Percentiles rank a stretch among this genome's conserved stretches.
These are phyloP conservation scores for Pseudopediastrum boryanum DNA, from an alignment of 139 green algal species.

Conservation along the genomic window DNA sequence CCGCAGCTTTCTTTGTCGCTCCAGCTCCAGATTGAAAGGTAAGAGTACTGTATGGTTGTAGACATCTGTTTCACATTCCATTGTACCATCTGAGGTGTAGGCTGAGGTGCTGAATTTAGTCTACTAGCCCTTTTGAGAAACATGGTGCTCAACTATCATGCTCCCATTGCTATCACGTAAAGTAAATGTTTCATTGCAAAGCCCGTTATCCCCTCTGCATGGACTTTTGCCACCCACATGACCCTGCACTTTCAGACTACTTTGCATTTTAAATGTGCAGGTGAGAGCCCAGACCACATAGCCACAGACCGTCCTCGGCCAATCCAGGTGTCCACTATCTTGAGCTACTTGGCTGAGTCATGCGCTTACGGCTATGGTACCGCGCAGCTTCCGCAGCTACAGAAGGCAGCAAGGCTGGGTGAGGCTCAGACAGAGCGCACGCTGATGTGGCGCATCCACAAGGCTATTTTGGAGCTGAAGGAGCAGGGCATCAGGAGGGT, in stretches of 20 bases:
- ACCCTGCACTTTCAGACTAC: not conserved
- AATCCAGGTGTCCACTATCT: conserved; percentile 38
- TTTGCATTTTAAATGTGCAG: conserved; percentile 2
- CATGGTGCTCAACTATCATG: not conserved
- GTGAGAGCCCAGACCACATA: conserved; percentile 22
- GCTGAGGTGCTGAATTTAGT: no score
- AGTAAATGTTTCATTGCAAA: not conserved
- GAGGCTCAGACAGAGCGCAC: not conserved
- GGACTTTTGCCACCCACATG: not conserved
- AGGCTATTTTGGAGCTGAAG: not conserved
- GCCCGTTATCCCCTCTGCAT: not conserved
- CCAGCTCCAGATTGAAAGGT: no score
- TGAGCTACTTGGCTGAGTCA: conserved; percentile 33
- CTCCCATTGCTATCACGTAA: not conserved
- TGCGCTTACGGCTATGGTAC: not conserved
- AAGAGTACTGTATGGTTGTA: no score
- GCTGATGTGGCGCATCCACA: conserved; percentile 11
- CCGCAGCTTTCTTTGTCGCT: no score
- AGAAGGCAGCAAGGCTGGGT: conserved; percentile 3
- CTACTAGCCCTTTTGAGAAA: not conserved
- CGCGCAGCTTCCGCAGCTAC: conserved; percentile 12
- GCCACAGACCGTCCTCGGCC: conserved; percentile 33
- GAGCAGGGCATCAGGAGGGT: not conserved
- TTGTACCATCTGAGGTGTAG: no score
- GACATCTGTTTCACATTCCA: no score